A percentile compares a stretch with the other conserved stretches of the same genome.
Conservation (phyloP, 495 filamentous ascomycete genomes). For the Bombardia bombarda region DNA sequence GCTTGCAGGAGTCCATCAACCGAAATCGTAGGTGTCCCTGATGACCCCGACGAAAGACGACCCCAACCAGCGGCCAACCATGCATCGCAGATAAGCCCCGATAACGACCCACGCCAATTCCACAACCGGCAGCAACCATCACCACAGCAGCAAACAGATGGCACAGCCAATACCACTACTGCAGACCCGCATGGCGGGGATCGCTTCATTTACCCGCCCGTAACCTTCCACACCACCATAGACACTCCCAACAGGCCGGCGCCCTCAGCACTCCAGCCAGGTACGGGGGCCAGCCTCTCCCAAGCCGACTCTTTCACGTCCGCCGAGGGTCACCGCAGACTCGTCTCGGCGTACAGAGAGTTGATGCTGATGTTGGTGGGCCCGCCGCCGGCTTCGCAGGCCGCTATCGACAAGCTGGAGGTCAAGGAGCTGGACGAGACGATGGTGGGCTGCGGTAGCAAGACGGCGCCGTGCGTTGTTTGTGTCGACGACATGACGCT, state of each 20-base stretch:
- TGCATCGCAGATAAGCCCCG: slow-evolving; percentile 9
- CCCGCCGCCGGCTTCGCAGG: slow-evolving; percentile 68
- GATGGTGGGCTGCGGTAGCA: slow-evolving; percentile 46
- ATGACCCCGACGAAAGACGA: not conserved
- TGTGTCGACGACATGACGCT: slow-evolving; percentile 80
- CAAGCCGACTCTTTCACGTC: too few species aligned
- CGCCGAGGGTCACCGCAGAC: too few species aligned
- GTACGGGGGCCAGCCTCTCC: not conserved
- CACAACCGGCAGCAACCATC: slow-evolving; percentile 8
- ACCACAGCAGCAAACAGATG: not conserved
- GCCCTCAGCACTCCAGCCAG: not conserved
- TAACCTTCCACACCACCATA: not conserved
- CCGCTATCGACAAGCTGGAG: slow-evolving; percentile 63
- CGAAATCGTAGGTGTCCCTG: slow-evolving; percentile 20
- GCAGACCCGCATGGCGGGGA: not conserved
- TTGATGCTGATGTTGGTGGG: too few species aligned
- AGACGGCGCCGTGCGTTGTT: slow-evolving; percentile 67
- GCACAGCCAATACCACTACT: not conserved
- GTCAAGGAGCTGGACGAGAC: slow-evolving; percentile 54
- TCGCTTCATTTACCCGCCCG: not conserved
- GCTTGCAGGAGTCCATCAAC: slow-evolving; percentile 13
- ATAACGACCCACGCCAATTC: slow-evolving; percentile 18
- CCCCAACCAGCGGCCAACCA: slow-evolving; percentile 1
- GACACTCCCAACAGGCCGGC: not conserved
- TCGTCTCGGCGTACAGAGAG: too few species aligned